Evolutionary conservation across 139 green algal genomes (phyloP).

Genomic region (Chlamydomonas sp.): DNA sequence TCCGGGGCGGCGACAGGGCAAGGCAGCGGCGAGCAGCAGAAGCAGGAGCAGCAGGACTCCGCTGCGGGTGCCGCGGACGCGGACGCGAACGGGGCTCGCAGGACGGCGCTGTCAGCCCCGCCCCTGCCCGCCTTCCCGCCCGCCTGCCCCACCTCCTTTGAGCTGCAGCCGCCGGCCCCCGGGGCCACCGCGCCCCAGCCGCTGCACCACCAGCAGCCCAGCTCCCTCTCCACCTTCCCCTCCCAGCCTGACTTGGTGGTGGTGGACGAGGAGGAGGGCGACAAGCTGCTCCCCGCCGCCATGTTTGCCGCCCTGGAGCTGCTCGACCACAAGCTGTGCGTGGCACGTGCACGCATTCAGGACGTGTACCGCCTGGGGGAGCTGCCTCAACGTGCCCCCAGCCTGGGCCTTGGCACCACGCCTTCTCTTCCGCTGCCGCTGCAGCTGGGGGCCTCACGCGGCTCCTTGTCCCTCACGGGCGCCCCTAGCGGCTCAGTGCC

Average conservation of each 20-base stretch:
- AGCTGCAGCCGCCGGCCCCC: background rate
- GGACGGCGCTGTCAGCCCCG: no score
- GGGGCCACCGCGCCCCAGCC: background rate
- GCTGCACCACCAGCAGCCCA: background rate
- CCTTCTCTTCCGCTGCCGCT: no score
- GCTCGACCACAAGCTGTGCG: conserved; percentile 47
- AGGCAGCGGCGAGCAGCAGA: no score
- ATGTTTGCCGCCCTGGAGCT: conserved; percentile 49
- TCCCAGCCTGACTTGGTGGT: background rate
- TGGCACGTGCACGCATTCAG: conserved; percentile 25
- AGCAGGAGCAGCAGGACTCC: no score
- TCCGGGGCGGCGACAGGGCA: no score
- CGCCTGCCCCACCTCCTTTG: background rate
- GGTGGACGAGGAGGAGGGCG: background rate
- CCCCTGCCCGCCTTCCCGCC: background rate
- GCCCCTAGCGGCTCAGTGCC: no score
- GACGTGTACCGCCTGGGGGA: conserved; percentile 41
- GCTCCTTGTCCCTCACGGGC: no score
- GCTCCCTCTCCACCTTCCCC: background rate
- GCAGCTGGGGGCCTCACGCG: no score
- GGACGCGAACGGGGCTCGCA: no score
- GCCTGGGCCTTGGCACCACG: no score
- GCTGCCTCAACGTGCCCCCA: no score
- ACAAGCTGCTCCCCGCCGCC: conserved; percentile 15
- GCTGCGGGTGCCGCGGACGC: no score